Conservation (phyloP, 2,329 filamentous ascomycete species). For the Pseudocercospora pini-densiflorae region DNA sequence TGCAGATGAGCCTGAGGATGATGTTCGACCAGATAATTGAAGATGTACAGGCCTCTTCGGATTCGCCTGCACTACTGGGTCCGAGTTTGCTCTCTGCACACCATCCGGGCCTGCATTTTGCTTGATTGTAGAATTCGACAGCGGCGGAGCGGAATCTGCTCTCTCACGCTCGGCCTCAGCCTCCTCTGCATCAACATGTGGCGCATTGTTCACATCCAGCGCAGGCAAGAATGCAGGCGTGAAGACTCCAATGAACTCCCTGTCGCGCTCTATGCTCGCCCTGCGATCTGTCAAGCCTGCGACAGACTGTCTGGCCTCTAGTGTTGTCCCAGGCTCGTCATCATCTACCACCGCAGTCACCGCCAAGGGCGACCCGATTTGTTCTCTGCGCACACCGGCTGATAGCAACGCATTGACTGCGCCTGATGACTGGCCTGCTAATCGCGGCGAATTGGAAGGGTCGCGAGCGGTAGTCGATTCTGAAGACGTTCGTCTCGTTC, state of each 20-base stretch:
- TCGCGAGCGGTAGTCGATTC: constrained; percentile 15
- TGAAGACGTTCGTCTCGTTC: constrained; percentile 18
- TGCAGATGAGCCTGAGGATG: constrained; percentile 42
- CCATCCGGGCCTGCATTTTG: constrained; percentile 6
- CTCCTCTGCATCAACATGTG: neutral
- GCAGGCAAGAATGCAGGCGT: constrained; percentile 43
- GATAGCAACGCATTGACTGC: constrained; percentile 32
- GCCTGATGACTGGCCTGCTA: constrained; percentile 20
- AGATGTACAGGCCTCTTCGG: constrained; percentile 38
- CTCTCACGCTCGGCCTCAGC: constrained; percentile 24
- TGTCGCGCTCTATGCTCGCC: constrained; percentile 36
- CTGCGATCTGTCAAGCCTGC: constrained; percentile 34
- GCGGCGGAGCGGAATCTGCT: constrained; percentile 34
- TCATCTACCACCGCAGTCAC: constrained; percentile 22
- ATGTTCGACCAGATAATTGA: constrained; percentile 38
- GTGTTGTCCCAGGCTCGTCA: constrained; percentile 21
- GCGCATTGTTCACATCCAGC: constrained; percentile 33
- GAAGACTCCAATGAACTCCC: constrained; percentile 43
- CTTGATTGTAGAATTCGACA: neutral
- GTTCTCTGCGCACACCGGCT: constrained; percentile 28
- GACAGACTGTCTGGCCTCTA: constrained; percentile 23
- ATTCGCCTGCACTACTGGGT: constrained; percentile 34
- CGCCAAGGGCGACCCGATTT: constrained; percentile 27
- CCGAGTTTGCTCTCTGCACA: constrained; percentile 36
- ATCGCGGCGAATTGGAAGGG: constrained; percentile 8